These are phyloP conservation scores for Crithidia bombi DNA, from an alignment of 208 protist species.

Conservation along the genomic window DNA sequence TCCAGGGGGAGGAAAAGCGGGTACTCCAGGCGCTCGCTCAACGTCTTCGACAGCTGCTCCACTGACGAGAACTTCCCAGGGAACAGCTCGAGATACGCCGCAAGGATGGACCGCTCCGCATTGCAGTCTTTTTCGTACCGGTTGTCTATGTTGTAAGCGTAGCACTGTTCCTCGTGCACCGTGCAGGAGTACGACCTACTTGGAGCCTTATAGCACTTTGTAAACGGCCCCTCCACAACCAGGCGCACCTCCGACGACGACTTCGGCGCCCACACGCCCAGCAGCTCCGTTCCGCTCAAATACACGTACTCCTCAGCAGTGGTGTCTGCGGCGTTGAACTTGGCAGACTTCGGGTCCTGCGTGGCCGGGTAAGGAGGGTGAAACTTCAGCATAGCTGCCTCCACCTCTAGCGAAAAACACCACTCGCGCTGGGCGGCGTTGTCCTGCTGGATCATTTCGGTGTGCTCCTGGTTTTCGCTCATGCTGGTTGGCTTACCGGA, in stretches of 20 bases:
- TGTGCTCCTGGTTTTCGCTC: constrained; percentile 78
- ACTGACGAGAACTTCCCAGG: constrained; percentile 22
- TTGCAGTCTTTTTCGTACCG: constrained; percentile 87
- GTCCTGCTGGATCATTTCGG: constrained; percentile 82
- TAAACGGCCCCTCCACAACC: constrained; percentile 70
- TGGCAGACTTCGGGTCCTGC: constrained; percentile 30
- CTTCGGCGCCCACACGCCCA: constrained; percentile 93
- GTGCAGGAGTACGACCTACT: constrained; percentile 77
- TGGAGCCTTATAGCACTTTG: constrained; percentile 18
- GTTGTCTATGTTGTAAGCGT: constrained; percentile 91
- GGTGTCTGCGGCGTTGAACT: constrained; percentile 55
- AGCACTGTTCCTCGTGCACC: constrained; percentile 94
- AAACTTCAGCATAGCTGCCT: constrained; percentile 94
- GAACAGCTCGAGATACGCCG: constrained; percentile 54
- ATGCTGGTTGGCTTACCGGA: constrained; percentile 67
- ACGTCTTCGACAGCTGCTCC: constrained; percentile 45
- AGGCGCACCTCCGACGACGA: constrained; percentile 95
- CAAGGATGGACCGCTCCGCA: constrained; percentile 83
- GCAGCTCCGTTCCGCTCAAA: constrained; percentile 75
- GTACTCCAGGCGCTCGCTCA: constrained; percentile 64
- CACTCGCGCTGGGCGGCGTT: constrained; percentile 88
- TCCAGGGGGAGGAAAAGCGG: constrained; percentile 76
- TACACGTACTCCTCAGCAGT: constrained; percentile 74
- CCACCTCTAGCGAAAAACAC: constrained; percentile 83
- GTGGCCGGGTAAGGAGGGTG: constrained; percentile 91